Percentiles rank a stretch among this genome's conserved stretches.
phyloP scores from a whole-genome alignment of 495 filamentous ascomycete species.

The Tuber indicum region DNA sequence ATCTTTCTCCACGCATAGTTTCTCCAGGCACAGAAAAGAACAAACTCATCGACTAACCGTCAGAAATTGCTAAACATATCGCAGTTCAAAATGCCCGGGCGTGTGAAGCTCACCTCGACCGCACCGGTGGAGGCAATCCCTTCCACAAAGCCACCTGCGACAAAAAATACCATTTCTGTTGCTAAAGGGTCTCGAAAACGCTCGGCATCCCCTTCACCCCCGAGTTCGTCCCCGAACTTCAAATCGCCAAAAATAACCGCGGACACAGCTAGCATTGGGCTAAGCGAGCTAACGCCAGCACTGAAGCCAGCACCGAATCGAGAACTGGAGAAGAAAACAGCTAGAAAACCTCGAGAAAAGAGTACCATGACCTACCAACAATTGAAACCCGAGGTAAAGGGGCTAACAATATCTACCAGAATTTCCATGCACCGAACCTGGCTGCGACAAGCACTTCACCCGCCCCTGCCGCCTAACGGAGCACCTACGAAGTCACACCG shows the following conservation, averaged over 20 bases:
- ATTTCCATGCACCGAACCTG: slow-evolving; percentile 59
- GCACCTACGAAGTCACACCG: slow-evolving; percentile 72
- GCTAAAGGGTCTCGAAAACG: slow-evolving; percentile 1
- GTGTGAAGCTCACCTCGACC: slow-evolving; percentile 29
- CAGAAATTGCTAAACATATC: background rate
- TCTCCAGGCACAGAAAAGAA: background rate
- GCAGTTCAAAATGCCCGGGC: slow-evolving; percentile 24
- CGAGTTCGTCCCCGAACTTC: background rate
- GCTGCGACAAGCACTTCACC: slow-evolving; percentile 73
- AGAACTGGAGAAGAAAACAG: slow-evolving; percentile 14
- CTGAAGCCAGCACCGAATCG: background rate
- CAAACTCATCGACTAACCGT: slow-evolving; percentile 6
- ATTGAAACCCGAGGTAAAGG: background rate
- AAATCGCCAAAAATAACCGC: background rate
- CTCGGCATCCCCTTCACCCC: background rate
- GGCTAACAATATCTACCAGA: slow-evolving; percentile 16
- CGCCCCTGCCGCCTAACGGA: slow-evolving; percentile 74
- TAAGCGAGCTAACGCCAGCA: background rate
- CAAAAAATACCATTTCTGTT: background rate
- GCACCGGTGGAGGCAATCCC: slow-evolving; percentile 15
- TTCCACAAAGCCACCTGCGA: background rate
- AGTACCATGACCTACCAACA: background rate
- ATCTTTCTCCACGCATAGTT: background rate
- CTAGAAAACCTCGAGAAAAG: slow-evolving; percentile 24
- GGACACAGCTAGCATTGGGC: background rate